phyloP scores from a whole-genome alignment of 2,329 filamentous ascomycete genomes.

The Grosmannia serpens region DNA sequence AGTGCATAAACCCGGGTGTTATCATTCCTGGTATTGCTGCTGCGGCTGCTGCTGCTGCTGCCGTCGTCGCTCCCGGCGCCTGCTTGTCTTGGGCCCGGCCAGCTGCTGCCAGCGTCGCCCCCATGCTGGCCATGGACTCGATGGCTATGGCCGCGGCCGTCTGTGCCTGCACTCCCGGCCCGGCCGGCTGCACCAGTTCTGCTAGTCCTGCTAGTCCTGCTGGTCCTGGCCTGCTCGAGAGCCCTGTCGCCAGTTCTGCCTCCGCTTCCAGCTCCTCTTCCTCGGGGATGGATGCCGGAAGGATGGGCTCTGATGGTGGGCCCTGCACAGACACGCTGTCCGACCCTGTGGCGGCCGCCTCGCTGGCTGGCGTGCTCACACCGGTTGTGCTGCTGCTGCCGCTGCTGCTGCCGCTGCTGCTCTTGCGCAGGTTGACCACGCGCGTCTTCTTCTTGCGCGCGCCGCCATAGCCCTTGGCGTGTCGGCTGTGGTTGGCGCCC shows the following conservation, averaged over 20 bases:
- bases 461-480: slow-evolving; percentile 47
- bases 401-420: slow-evolving; percentile 15
- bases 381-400: slow-evolving; percentile 18
- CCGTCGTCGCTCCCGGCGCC: not conserved
- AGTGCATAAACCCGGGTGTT: not conserved
- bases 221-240: too few species aligned
- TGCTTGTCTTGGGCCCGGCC: not conserved
- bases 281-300: slow-evolving; percentile 45
- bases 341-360: slow-evolving; percentile 36
- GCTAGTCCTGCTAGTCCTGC: not conserved
- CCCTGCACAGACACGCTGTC: slow-evolving; percentile 39
- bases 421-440: slow-evolving; percentile 67
- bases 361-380: slow-evolving; percentile 35
- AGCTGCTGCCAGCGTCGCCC: slow-evolving; percentile 3
- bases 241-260: not conserved
- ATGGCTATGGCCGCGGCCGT: not conserved
- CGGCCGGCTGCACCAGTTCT: not conserved
- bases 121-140: slow-evolving; percentile 3
- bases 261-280: slow-evolving; percentile 40
- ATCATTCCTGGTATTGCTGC: not conserved
- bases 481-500: slow-evolving; percentile 44
- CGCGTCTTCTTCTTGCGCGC: slow-evolving; percentile 69
- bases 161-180: not conserved
- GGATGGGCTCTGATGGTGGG: slow-evolving; percentile 49
- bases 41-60: not conserved